phyloP scores from a whole-genome alignment of 1,139 yeast species.

The Saccharomyces pastorianus region DNA sequence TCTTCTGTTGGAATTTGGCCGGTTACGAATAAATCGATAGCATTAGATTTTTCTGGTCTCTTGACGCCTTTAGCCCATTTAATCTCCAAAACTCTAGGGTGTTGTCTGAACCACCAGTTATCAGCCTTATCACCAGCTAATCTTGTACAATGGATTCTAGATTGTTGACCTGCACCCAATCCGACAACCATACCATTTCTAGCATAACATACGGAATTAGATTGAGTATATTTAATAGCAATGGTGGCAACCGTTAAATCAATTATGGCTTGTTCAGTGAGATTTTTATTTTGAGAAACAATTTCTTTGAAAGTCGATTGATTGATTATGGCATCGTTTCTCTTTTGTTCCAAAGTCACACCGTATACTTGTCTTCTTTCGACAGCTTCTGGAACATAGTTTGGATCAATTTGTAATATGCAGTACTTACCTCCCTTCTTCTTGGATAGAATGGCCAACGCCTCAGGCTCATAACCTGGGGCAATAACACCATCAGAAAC shows the following conservation, averaged over 20 bases:
- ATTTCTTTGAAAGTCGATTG: conserved; percentile 83
- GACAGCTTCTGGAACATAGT: conserved; percentile 68
- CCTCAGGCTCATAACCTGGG: conserved; percentile 91
- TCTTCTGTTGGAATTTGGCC: conserved; percentile 85
- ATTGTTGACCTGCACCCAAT: conserved; percentile 98
- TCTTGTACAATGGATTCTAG: conserved; percentile 97
- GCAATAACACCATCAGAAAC: conserved; percentile 98
- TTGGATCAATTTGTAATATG: conserved; percentile 90
- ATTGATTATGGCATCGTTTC: conserved; percentile 94
- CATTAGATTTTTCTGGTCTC: conserved; percentile 97
- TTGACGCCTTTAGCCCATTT: conserved; percentile 97
- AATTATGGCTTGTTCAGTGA: conserved; percentile 85
- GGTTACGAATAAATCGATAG: conserved; percentile 87
- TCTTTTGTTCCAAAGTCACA: conserved; percentile 87
- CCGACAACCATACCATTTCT: conserved; percentile 99
- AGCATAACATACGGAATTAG: conserved; percentile 96
- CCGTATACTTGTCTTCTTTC: conserved; percentile 97
- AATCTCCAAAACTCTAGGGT: conserved; percentile 84
- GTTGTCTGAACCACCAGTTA: conserved; percentile 99
- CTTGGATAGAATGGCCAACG: conserved; percentile 76
- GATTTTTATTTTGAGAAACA: conserved; percentile 74
- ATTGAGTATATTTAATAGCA: conserved; percentile 93
- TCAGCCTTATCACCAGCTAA: conserved; percentile 98
- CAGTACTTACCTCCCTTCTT: conserved; percentile 98
- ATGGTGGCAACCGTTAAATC: conserved; percentile 96